Evolutionary conservation across 106 monocot species (phyloP).

Genomic region (Dioscorea dumetorum): DNA sequence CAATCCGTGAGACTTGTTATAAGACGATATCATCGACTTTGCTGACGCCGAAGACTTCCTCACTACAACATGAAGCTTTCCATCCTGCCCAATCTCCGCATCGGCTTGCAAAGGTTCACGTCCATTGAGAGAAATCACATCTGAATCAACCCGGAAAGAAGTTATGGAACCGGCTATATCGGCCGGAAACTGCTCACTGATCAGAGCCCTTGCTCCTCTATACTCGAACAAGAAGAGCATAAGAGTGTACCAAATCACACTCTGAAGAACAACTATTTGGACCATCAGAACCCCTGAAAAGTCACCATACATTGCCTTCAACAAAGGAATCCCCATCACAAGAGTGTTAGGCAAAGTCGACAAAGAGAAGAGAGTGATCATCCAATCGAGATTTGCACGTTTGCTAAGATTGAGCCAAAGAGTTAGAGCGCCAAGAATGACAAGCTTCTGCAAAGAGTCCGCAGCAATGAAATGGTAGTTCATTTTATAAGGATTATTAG

Average conservation of each 20-base stretch:
- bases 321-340: constrained; percentile 58
- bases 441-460: constrained; percentile 52
- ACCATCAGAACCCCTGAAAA: constrained; percentile 54
- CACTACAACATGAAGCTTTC: constrained; percentile 32
- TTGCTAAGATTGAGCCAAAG: constrained; percentile 24
- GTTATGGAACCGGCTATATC: constrained; percentile 28
- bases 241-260: constrained; percentile 54
- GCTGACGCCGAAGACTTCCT: constrained; percentile 24
- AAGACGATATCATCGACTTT: constrained; percentile 4
- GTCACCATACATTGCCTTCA: constrained; percentile 55
- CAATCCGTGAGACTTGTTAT: constrained; percentile 12
- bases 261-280: constrained; percentile 56
- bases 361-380: constrained; percentile 55
- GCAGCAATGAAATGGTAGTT: constrained; percentile 59
- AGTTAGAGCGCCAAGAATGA: constrained; percentile 37
- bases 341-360: constrained; percentile 58
- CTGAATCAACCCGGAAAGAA: constrained; percentile 41
- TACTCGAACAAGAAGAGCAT: constrained; percentile 62
- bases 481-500: constrained; percentile 47
- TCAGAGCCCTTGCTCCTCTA: constrained; percentile 34
- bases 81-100: constrained; percentile 36
- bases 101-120: constrained; percentile 41
- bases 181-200: constrained; percentile 40
- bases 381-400: constrained; percentile 33
- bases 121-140: constrained; percentile 45